Evolutionary conservation across 192 early-diverging fungal genomes (phyloP).

Genomic region (Diversispora epigaea): DNA sequence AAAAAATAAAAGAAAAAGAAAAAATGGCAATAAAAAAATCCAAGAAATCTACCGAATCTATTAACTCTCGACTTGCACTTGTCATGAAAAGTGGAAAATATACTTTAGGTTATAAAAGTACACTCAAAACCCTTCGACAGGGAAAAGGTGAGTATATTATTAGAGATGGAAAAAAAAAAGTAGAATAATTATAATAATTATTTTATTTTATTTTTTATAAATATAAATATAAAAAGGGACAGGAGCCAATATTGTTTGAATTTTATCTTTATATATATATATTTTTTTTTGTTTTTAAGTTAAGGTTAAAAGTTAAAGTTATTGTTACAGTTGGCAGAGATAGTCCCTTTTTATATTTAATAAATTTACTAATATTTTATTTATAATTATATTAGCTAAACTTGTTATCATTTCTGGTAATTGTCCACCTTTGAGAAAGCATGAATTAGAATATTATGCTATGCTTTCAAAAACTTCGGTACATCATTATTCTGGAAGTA

Average conservation of each 20-base stretch:
- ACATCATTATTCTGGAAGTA: conserved; percentile 99
- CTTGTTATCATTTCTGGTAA: conserved; percentile 98
- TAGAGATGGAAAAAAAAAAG: not conserved
- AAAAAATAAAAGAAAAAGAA: no score
- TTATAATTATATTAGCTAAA: conserved; percentile 69
- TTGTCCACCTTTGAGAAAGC: conserved; percentile 99
- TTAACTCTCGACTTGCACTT: conserved; percentile 97
- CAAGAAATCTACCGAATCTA: conserved; percentile 89
- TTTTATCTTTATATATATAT: not conserved
- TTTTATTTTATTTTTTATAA: no score
- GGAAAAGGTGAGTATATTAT: conserved; percentile 77
- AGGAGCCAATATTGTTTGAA: conserved; percentile 40
- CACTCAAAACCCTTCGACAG: conserved; percentile 94
- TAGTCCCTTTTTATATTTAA: conserved; percentile 32
- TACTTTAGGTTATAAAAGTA: conserved; percentile 98
- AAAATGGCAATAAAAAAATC: conserved; percentile 59
- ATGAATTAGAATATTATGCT: conserved; percentile 99
- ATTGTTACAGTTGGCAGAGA: conserved; percentile 23
- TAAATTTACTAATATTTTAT: conserved; percentile 34
- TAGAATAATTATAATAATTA: no score
- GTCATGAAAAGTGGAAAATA: conserved; percentile 99
- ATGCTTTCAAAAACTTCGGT: conserved; percentile 99
- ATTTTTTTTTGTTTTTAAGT: no score
- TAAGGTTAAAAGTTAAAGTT: no score
- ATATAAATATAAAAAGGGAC: conserved; percentile 39